Evolutionary conservation across 345 rosid genomes (phyloP).

Genomic region (Lepidium sativum): DNA sequence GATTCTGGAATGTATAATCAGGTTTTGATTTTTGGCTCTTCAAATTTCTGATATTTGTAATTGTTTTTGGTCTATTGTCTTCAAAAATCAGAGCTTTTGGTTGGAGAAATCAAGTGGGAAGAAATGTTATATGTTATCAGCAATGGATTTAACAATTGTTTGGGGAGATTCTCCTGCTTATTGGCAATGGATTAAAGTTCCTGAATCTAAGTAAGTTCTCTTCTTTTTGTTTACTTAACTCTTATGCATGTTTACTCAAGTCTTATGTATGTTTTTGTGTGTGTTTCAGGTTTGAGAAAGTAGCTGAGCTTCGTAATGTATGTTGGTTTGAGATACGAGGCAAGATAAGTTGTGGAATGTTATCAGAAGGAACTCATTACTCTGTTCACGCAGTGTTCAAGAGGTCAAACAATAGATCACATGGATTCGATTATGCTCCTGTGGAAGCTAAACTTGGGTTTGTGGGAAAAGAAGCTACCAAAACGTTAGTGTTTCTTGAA

Average conservation of each 20-base stretch:
- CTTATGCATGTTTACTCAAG: background rate
- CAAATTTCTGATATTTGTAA: background rate
- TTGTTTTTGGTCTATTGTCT: background rate
- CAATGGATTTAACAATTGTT: constrained; percentile 38
- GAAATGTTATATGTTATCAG: constrained; percentile 53
- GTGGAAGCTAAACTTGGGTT: constrained; percentile 34
- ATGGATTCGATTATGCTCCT: constrained; percentile 37
- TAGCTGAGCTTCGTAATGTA: constrained; percentile 42
- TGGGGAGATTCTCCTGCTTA: constrained; percentile 49
- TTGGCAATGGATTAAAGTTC: constrained; percentile 43
- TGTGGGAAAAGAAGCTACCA: constrained; percentile 20
- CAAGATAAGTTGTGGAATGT: constrained; percentile 30
- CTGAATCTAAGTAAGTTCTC: constrained; percentile 32
- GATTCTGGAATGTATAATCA: background rate
- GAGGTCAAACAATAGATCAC: background rate
- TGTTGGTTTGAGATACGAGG: constrained; percentile 50
- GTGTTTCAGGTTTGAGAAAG: constrained; percentile 40
- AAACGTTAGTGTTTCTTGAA: constrained; percentile 15
- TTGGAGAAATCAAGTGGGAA: constrained; percentile 49
- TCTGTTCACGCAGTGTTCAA: constrained; percentile 37
- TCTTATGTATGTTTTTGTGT: background rate
- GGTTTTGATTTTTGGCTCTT: background rate
- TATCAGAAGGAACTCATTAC: constrained; percentile 35
- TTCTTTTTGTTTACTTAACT: too few species aligned
- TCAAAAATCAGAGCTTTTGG: constrained; percentile 44